Percentiles rank a stretch among this genome's conserved stretches.
These are phyloP conservation scores for Crithidia sp. DNA, from an alignment of 208 protist species.

Conservation along the genomic window DNA sequence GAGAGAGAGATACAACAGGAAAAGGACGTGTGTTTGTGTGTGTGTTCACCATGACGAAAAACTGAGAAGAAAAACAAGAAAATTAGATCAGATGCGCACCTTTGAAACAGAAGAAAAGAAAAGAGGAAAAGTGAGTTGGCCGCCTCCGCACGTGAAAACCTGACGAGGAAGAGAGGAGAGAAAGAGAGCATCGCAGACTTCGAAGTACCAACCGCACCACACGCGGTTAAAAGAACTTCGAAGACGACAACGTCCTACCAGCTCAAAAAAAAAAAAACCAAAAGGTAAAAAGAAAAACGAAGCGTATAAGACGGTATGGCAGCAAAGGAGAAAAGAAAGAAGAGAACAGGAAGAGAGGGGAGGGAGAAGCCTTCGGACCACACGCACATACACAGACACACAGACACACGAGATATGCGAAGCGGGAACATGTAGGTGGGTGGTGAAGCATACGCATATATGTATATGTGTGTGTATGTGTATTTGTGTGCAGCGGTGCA, in stretches of 20 bases:
- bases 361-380: background rate
- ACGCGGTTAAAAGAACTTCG: too few relatives aligned
- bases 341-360: background rate
- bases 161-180: too few relatives aligned
- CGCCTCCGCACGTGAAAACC: too few relatives aligned
- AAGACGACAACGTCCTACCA: background rate
- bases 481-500: too few relatives aligned
- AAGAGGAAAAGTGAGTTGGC: background rate
- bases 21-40: background rate
- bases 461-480: too few relatives aligned
- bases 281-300: background rate
- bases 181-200: too few relatives aligned
- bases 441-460: too few relatives aligned
- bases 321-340: background rate
- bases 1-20: too few relatives aligned
- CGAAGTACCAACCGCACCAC: too few relatives aligned
- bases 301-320: background rate
- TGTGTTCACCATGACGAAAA: background rate
- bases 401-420: too few relatives aligned
- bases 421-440: too few relatives aligned
- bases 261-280: slow-evolving; percentile 3
- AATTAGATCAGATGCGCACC: background rate
- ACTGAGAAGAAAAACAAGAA: background rate
- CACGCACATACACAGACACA: too few relatives aligned
- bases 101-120: background rate